These are phyloP conservation scores for Tulasnella sp. DNA, from an alignment of 768 basidiomycete species.

Conservation along the genomic window DNA sequence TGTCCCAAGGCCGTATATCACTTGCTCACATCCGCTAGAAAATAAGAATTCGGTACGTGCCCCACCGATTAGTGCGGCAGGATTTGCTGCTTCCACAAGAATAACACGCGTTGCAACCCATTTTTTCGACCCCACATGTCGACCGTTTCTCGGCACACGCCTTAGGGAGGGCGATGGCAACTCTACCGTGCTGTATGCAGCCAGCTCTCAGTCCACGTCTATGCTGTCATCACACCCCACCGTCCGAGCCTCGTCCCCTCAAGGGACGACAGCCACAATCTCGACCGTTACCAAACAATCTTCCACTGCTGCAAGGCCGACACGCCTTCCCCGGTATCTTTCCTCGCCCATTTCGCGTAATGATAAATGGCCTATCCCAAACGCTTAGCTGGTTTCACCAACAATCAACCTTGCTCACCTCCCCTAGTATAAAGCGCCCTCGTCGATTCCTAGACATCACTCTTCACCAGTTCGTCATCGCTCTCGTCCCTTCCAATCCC, in stretches of 20 bases:
- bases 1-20: slow-evolving; percentile 15
- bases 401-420: neutral
- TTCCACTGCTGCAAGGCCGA: slow-evolving; percentile 22
- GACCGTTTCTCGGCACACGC: slow-evolving; percentile 20
- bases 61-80: slow-evolving; percentile 10
- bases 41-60: slow-evolving; percentile 10
- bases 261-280: slow-evolving; percentile 19
- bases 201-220: slow-evolving; percentile 13
- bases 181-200: slow-evolving; percentile 24
- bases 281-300: slow-evolving; percentile 21
- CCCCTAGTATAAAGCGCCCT: slow-evolving; percentile 13
- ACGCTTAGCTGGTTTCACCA: slow-evolving; percentile 3
- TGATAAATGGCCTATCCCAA: slow-evolving; percentile 16
- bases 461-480: slow-evolving; percentile 6
- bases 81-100: slow-evolving; percentile 19
- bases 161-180: slow-evolving; percentile 18
- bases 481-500: neutral
- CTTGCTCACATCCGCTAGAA: slow-evolving; percentile 1
- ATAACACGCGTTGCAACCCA: slow-evolving; percentile 24
- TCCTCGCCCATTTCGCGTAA: slow-evolving; percentile 18
- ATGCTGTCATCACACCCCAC: slow-evolving; percentile 24
- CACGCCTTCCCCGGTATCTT: slow-evolving; percentile 25
- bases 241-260: slow-evolving; percentile 19
- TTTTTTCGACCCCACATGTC: slow-evolving; percentile 22
- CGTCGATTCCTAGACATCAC: neutral